phyloP scores from a whole-genome alignment of 768 basidiomycete species.

The Russula sp. region DNA sequence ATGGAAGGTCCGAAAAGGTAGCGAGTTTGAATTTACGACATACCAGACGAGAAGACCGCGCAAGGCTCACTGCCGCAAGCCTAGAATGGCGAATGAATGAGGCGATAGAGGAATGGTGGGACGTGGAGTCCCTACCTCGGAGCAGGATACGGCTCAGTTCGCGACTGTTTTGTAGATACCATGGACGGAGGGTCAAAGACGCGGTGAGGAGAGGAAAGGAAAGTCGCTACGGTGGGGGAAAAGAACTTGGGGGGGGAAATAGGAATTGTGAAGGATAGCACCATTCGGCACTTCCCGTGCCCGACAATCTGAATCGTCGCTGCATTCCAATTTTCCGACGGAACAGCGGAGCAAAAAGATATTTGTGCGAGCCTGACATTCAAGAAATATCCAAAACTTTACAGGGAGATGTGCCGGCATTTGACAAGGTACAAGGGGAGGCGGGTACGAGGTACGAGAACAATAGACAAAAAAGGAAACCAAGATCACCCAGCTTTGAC shows the following conservation, averaged over 20 bases:
- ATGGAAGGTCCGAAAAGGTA: neutral
- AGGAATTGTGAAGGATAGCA: neutral
- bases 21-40: slow-evolving; percentile 11
- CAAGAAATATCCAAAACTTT: slow-evolving; percentile 8
- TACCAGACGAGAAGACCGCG: slow-evolving; percentile 12
- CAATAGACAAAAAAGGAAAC: slow-evolving; percentile 11
- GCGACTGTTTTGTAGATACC: slow-evolving; percentile 16
- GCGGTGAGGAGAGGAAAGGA: slow-evolving; percentile 9
- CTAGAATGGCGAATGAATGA: slow-evolving; percentile 16
- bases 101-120: slow-evolving; percentile 5
- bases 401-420: slow-evolving; percentile 8
- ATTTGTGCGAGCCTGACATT: slow-evolving; percentile 13
- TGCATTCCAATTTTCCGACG: slow-evolving; percentile 6
- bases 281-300: slow-evolving; percentile 17
- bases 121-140: slow-evolving; percentile 13
- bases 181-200: neutral
- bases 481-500: neutral
- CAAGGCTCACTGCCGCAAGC: slow-evolving; percentile 10
- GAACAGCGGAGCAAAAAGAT: slow-evolving; percentile 8
- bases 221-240: neutral
- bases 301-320: slow-evolving; percentile 3
- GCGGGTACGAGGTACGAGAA: neutral
- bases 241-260: neutral
- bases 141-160: neutral
- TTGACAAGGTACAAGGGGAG: slow-evolving; percentile 6